Evolutionary conservation across 805 yeast species (phyloP).

Genomic region (Yarrowia sp.): DNA sequence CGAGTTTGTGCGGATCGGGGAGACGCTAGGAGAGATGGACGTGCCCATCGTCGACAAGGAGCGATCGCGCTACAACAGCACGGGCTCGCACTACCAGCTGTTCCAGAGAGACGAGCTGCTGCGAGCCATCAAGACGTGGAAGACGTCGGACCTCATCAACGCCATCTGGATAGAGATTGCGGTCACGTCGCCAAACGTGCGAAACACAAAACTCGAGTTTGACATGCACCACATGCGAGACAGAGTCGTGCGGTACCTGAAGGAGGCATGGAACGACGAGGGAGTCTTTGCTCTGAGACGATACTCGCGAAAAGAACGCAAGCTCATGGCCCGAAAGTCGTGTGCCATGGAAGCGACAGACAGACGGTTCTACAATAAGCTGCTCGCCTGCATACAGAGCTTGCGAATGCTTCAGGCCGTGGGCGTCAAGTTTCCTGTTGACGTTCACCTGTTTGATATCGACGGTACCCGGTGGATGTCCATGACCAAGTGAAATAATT

Average conservation of each 20-base stretch:
- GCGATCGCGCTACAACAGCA: neutral
- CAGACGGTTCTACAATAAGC: constrained; percentile 3
- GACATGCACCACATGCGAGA: neutral
- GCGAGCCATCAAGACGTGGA: neutral
- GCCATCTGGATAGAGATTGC: neutral
- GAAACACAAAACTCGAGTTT: constrained; percentile 14
- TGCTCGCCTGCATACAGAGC: constrained; percentile 10
- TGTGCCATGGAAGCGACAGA: constrained; percentile 4
- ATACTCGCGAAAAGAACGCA: neutral
- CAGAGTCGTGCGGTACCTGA: neutral
- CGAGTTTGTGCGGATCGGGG: constrained; percentile 5
- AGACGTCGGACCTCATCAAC: neutral
- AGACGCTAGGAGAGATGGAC: neutral
- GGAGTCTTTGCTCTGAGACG: neutral
- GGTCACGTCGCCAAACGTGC: neutral
- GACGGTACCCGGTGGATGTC: constrained; percentile 21
- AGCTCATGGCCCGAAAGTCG: constrained; percentile 3
- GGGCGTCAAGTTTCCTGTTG: constrained; percentile 7
- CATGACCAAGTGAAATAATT: neutral
- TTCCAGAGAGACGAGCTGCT: neutral
- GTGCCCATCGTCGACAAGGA: neutral
- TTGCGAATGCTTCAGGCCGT: constrained; percentile 5
- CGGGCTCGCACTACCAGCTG: neutral
- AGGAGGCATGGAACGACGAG: constrained; percentile 9
- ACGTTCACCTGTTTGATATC: neutral